A percentile compares a stretch with the other conserved stretches of the same genome.
Evolutionary conservation across 2,329 filamentous ascomycete genomes (phyloP).

Genomic region (Colletotrichum lini): DNA sequence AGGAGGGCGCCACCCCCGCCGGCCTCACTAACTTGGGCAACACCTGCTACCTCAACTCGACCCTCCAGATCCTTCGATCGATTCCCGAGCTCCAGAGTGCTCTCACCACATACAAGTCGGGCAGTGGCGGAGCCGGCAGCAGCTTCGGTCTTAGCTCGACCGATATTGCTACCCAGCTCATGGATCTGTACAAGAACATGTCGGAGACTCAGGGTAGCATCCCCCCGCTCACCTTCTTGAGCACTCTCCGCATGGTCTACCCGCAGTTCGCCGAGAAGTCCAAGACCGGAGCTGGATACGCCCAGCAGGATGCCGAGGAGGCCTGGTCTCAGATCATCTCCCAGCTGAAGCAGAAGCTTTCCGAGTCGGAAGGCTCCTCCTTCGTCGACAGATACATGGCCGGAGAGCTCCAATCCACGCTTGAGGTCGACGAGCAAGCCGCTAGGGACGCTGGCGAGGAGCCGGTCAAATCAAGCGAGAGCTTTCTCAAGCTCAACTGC

Average conservation of each 20-base stretch:
- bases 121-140: constrained; percentile 68
- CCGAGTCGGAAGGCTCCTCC: constrained; percentile 68
- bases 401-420: constrained; percentile 82
- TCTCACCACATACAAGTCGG: constrained; percentile 70
- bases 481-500: constrained; percentile 94
- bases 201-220: constrained; percentile 90
- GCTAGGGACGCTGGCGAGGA: constrained; percentile 83
- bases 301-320: constrained; percentile 99
- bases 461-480: constrained; percentile 76
- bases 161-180: constrained; percentile 68
- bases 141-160: constrained; percentile 34
- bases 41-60: constrained; percentile 98
- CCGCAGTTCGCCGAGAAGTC: constrained; percentile 95
- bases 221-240: constrained; percentile 85
- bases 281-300: constrained; percentile 85
- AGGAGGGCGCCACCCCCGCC: constrained; percentile 87
- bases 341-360: constrained; percentile 83
- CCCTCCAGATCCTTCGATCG: constrained; percentile 88
- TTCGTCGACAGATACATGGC: constrained; percentile 94
- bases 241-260: constrained; percentile 82
- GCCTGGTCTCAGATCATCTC: constrained; percentile 96
- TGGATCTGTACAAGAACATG: constrained; percentile 91
- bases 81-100: constrained; percentile 93
- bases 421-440: constrained; percentile 86
- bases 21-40: constrained; percentile 95